A percentile compares a stretch with the other conserved stretches of the same genome.
Conservation (phyloP, 2,329 filamentous ascomycete genomes). For the Dactylonectria macrodidyma region DNA sequence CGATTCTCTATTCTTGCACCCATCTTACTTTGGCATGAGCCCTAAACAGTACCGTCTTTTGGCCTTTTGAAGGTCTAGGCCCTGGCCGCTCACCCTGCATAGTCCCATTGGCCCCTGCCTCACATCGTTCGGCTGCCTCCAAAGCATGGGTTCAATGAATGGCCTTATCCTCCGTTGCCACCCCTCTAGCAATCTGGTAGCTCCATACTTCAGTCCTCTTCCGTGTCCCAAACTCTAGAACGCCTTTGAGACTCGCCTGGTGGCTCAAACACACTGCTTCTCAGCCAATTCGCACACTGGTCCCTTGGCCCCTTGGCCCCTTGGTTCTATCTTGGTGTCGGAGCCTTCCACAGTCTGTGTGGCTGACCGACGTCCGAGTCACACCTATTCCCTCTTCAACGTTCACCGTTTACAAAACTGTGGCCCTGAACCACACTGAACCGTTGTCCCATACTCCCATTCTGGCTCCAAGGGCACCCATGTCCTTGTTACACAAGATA, state of each 20-base stretch:
- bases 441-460: constrained; percentile 27
- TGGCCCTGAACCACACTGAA: constrained; percentile 23
- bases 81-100: constrained; percentile 40
- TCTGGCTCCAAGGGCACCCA: constrained; percentile 22
- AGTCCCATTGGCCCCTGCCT: constrained; percentile 39
- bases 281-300: constrained; percentile 11
- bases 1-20: constrained; percentile 32
- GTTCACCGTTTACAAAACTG: constrained; percentile 3
- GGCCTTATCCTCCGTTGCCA: constrained; percentile 33
- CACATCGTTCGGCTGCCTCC: constrained; percentile 35
- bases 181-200: constrained; percentile 29
- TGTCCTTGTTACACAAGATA: constrained; percentile 44
- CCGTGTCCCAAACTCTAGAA: constrained; percentile 12
- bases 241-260: background rate
- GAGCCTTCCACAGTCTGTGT: constrained; percentile 27
- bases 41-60: constrained; percentile 34
- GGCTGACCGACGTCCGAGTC: constrained; percentile 33
- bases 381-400: constrained; percentile 15
- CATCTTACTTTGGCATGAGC: constrained; percentile 37
- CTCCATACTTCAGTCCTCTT: constrained; percentile 32
- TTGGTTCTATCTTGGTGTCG: constrained; percentile 16
- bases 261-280: background rate
- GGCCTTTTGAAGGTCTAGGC: constrained; percentile 38
- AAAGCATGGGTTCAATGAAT: constrained; percentile 31
- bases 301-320: background rate